A percentile compares a stretch with the other conserved stretches of the same genome.
Evolutionary conservation across 2,329 filamentous ascomycete genomes (phyloP).

Genomic region (Coniochaeta ligniaria): DNA sequence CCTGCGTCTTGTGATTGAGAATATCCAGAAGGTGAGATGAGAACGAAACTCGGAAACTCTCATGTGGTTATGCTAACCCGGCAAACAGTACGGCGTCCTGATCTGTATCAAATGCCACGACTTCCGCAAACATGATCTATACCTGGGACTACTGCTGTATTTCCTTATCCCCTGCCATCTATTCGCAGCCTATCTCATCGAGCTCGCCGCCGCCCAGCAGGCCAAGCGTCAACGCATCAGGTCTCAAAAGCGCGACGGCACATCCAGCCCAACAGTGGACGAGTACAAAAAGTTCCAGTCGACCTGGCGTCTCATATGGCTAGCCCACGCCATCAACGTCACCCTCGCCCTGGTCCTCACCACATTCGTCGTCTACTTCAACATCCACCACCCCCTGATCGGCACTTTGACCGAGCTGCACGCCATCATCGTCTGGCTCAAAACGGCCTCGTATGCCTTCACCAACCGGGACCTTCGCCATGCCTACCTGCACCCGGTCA

Average conservation of each 20-base stretch:
- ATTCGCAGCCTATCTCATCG: constrained; percentile 83
- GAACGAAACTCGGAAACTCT: not conserved
- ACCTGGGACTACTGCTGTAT: constrained; percentile 72
- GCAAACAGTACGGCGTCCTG: constrained; percentile 75
- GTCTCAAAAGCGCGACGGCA: constrained; percentile 40
- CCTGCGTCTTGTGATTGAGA: constrained; percentile 89
- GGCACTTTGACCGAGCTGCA: constrained; percentile 87
- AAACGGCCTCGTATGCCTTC: constrained; percentile 91
- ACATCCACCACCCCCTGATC: constrained; percentile 88
- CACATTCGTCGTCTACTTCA: constrained; percentile 80
- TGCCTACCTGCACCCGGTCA: constrained; percentile 72
- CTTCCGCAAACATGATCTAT: constrained; percentile 70
- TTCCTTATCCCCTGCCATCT: constrained; percentile 86
- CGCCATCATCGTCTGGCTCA: constrained; percentile 92
- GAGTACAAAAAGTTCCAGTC: constrained; percentile 60
- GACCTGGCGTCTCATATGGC: constrained; percentile 75
- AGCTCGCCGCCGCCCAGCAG: constrained; percentile 72
- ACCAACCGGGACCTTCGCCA: constrained; percentile 94
- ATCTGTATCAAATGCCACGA: constrained; percentile 90
- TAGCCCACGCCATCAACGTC: constrained; percentile 77
- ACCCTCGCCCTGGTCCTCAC: constrained; percentile 74
- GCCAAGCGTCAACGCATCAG: constrained; percentile 62
- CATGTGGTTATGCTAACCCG: not conserved
- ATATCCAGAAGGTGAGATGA: constrained; percentile 74
- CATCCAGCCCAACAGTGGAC: constrained; percentile 49